phyloP scores from a whole-genome alignment of 805 yeast genomes.

The Candida ulmi region DNA sequence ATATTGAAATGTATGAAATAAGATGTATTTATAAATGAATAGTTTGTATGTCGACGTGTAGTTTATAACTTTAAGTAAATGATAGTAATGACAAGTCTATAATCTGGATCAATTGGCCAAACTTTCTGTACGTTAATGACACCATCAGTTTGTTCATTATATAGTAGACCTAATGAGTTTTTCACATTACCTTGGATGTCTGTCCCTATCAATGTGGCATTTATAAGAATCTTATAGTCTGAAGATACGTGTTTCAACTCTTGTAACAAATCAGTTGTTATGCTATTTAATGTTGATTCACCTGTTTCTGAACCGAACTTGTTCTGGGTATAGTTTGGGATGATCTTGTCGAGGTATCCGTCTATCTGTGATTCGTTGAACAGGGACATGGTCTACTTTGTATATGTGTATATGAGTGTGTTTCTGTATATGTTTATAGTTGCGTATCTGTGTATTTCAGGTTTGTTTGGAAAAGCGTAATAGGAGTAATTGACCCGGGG shows the following conservation, averaged over 20 bases:
- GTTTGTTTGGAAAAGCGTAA: no score
- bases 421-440: no score
- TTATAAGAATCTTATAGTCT: slow-evolving; percentile 3
- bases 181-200: slow-evolving; percentile 2
- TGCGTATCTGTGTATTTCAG: no score
- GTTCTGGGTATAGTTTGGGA: neutral
- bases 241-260: slow-evolving; percentile 1
- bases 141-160: slow-evolving; percentile 5
- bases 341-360: neutral
- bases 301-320: neutral
- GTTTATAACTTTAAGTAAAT: slow-evolving; percentile 6
- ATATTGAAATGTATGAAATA: no score
- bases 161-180: slow-evolving; percentile 1
- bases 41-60: no score
- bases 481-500: no score
- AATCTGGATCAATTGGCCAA: neutral
- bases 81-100: slow-evolving; percentile 2
- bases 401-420: no score
- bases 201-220: neutral
- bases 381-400: neutral
- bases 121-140: slow-evolving; percentile 1
- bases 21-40: no score
- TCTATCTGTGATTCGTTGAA: neutral
- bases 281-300: neutral
- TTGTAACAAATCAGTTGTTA: neutral